Conservation (phyloP, 2,329 filamentous ascomycete species). For the Penicillium glabrum region DNA sequence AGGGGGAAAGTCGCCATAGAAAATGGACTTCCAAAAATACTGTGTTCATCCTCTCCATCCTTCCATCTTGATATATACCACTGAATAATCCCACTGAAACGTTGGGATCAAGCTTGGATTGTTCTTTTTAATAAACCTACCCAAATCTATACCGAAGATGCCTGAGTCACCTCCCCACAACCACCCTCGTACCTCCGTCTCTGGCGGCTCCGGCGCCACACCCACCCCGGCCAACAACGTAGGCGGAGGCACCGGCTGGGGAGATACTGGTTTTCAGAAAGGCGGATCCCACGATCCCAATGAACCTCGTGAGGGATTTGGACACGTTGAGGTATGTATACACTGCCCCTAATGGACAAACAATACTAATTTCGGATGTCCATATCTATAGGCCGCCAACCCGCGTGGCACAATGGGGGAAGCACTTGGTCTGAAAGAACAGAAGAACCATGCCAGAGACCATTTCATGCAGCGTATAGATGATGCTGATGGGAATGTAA, state of each 20-base stretch:
- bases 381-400: conserved; percentile 16
- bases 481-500: conserved; percentile 1
- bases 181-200: conserved; percentile 13
- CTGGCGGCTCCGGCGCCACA: conserved; percentile 27
- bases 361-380: not conserved
- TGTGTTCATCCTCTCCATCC: not conserved
- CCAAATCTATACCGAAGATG: conserved; percentile 10
- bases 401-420: conserved; percentile 26
- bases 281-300: conserved; percentile 15
- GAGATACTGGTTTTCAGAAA: conserved; percentile 18
- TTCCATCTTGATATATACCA: not conserved
- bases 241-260: not conserved
- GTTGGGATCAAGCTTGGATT: not conserved
- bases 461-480: conserved; percentile 19
- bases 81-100: not conserved
- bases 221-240: conserved; percentile 8
- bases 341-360: too few relatives aligned
- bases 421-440: conserved; percentile 28
- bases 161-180: conserved; percentile 8
- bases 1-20: not conserved
- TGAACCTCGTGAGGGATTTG: conserved; percentile 16
- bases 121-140: not conserved
- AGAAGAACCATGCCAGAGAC: conserved; percentile 26
- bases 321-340: conserved; percentile 26
- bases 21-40: not conserved